Base-by-base conservation (phyloP, 495 filamentous ascomycete species). In the Hypoxylon rickii region DNA sequence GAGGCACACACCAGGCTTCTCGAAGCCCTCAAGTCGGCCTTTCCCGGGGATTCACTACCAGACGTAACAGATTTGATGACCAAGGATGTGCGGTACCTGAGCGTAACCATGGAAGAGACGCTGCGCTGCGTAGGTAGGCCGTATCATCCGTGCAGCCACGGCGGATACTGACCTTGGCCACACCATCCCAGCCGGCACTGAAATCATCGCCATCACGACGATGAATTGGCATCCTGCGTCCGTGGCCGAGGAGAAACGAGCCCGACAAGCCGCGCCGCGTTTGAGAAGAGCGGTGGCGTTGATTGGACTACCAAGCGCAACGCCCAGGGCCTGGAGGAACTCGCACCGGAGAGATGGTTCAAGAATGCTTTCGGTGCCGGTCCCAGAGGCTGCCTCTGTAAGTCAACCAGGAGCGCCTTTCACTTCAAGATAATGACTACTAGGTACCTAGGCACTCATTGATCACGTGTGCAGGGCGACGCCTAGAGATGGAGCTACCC, bases 61-160 rank as follows among this genome's bases (percentile, higher is more conserved):
- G 20, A 4, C 17, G 36, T 11, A 44, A 51, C 24, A 40, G 51
- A 12, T 15, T 12, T 2, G 7, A 26, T 1, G 12, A 40, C 3
- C n/a, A n/a, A n/a, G n/a, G 36, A 24, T 3, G 36, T 72, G 12
- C 73, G 69, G 0, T 76, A 72, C 44, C 57, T 78, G 2, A 67
- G 76, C 21, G 75, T 72, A 5, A 52, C 67, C 1, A 45, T 73
- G 15, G 73, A 75, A 33, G 75, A 78, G 41, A 64, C 54, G 6
- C 41, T 73, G 1, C 75, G 75, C 7, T 44, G 22, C 21, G 37
- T 49, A 32, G 34, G 36, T 1, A 59, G 18, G 58, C 1, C 21
- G 48, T 1, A 41, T 64, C 5, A 24, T 34, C 3, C 72, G 74
- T 6, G 43, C 61, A 13, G 61, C 71, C 0, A 19, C 54, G 0